A percentile compares a stretch with the other conserved stretches of the same genome.
These are phyloP conservation scores for Pseudozyma flocculosa DNA, from an alignment of 1,284 basidiomycete species.

Conservation along the genomic window DNA sequence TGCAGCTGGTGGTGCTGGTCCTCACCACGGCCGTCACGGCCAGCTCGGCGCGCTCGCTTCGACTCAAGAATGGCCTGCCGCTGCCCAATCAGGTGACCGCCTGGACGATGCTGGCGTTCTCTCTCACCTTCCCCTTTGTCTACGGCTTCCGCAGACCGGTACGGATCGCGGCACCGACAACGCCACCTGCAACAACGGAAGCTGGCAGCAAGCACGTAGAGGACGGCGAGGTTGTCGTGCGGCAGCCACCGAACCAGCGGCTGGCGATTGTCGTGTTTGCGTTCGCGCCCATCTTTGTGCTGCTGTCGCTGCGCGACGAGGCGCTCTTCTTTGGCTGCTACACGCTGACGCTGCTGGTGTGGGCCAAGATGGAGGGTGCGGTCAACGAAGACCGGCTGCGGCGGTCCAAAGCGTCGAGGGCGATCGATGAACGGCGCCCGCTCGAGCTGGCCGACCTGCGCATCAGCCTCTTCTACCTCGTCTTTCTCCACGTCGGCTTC, in stretches of 20 bases:
- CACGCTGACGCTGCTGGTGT: constrained; percentile 67
- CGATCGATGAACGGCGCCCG: not conserved
- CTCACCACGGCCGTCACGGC: constrained; percentile 60
- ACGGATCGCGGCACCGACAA: not conserved
- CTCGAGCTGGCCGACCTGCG: constrained; percentile 65
- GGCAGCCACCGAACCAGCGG: constrained; percentile 50
- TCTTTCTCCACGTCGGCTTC: constrained; percentile 83
- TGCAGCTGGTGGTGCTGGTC: constrained; percentile 61
- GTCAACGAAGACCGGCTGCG: constrained; percentile 20
- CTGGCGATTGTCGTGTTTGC: constrained; percentile 59
- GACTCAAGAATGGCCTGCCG: constrained; percentile 71
- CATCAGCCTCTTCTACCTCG: constrained; percentile 78
- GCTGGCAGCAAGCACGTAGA: too few relatives aligned
- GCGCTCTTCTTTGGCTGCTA: constrained; percentile 77
- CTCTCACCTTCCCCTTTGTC: constrained; percentile 35
- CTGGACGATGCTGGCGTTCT: constrained; percentile 66
- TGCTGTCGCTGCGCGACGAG: constrained; percentile 80
- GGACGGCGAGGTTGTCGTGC: too few relatives aligned
- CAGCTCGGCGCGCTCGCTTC: constrained; percentile 67
- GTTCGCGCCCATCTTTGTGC: constrained; percentile 74
- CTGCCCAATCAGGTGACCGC: constrained; percentile 66
- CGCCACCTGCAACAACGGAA: too few relatives aligned
- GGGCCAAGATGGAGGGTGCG: constrained; percentile 70
- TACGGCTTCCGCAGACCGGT: constrained; percentile 53
- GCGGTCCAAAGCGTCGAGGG: not conserved